Percentiles rank a stretch among this genome's conserved stretches.
phyloP scores from a whole-genome alignment of 306 rosid genomes.

The Acacia confusa region DNA sequence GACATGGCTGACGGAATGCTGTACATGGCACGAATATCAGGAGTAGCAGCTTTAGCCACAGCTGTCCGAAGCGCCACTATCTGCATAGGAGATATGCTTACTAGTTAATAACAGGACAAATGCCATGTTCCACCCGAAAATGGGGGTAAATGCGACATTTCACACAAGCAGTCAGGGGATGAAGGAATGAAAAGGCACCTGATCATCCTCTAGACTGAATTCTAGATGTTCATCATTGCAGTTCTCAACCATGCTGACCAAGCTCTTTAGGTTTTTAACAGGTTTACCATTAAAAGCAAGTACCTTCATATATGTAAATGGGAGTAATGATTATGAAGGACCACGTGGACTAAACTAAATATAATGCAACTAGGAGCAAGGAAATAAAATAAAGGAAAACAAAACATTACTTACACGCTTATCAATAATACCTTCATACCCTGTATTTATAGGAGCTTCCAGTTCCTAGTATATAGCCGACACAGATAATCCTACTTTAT shows the following conservation, averaged over 20 bases:
- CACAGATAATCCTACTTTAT: slow-evolving; percentile 33
- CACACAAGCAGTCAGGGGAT: slow-evolving; percentile 14
- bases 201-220: slow-evolving; percentile 84
- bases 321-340: slow-evolving; percentile 1
- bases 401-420: slow-evolving; percentile 59
- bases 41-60: slow-evolving; percentile 83
- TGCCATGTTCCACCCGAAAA: background rate
- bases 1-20: slow-evolving; percentile 93
- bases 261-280: slow-evolving; percentile 79
- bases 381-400: background rate
- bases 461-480: slow-evolving; percentile 60
- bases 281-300: slow-evolving; percentile 86
- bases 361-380: slow-evolving; percentile 19
- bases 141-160: background rate
- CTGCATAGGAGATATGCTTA: slow-evolving; percentile 43
- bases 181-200: slow-evolving; percentile 52
- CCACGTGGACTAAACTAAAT: slow-evolving; percentile 8
- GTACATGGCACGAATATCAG: slow-evolving; percentile 82
- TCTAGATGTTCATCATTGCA: slow-evolving; percentile 76
- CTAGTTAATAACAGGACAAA: background rate
- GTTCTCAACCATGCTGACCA: slow-evolving; percentile 87
- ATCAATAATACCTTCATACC: slow-evolving; percentile 90
- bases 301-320: slow-evolving; percentile 49
- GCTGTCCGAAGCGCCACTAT: slow-evolving; percentile 72
- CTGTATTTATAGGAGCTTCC: slow-evolving; percentile 95